Evolutionary conservation across 345 rosid species (phyloP), one percentile per base, ranked within the genome.

Genomic region (Geranium rotundifolium): DNA sequence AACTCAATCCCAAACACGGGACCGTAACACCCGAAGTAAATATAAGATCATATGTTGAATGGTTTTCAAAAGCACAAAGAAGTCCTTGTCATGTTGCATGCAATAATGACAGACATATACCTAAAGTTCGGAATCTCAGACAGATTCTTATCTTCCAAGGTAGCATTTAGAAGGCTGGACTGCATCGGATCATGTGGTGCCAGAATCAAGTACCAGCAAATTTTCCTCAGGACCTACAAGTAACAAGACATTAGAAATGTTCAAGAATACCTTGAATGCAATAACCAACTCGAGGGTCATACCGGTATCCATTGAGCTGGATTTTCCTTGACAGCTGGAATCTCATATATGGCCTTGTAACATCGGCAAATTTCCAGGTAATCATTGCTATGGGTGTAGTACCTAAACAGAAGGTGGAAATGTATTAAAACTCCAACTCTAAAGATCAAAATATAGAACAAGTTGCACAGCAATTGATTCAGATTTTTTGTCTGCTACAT

Each of bases 271-370:
- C 17, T 37, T 10, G 62, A 29, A 39, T 54, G 30, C 20, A 1
- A 64, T 30, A 62, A 27, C 7, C 46, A 66, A 37, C 12, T 17
- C 14, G 60, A 50, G 61, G 70, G 60, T 37, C 66, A 75, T 75
- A 89, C 98, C 31, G 91, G 96, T 70, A 74, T 80, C 96, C 96
- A 88, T 55, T 78, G 89, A 57, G 70, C 82, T 16, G 95, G 82
- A 65, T 73, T 77, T 77, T 84, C 97, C 75, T 72, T 86, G 60
- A 95, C 88, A 52, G 91, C 80, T 18, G 88, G 96, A 65, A 95
- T 95, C 77, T 90, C 92, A 67, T 95, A 95, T 54, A 95, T 95
- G 1, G 97, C 71, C 90, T 85, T 89, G 66, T 89, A 89, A 91
- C 90, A 89, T 66, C 95, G 88, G 49, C 91, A 85, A 31, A 92